Base-by-base conservation (phyloP, 2,329 filamentous ascomycete genomes). In the Emergomyces africanus region DNA sequence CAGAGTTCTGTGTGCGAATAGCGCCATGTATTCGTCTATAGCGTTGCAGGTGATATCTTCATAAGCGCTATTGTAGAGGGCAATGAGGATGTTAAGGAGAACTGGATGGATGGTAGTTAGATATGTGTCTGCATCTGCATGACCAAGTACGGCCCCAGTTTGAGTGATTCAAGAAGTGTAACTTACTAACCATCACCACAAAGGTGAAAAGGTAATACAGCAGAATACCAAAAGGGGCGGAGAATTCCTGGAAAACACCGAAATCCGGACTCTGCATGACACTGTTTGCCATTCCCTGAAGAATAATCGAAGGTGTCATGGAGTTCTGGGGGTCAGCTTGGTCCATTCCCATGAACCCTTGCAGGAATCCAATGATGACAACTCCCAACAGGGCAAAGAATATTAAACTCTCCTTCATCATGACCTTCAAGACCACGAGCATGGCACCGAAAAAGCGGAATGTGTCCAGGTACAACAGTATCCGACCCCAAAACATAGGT, bases 161-260 rank as follows among this genome's bases (percentile, higher is more conserved):
- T 23, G n/a, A 44, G 44, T n/a, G 3, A 41, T 3, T 30, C 35
- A 39, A 25, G 44, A 41, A 35, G 15, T n/a, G 6, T 20, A 53
- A 67, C 72, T 64, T 66, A 77, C 75, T 69, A 63, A 94, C 91
- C 87, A 96, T 96, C 68, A 99, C 88, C 44, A 97, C 86, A 69
- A 99, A 99, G 20, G 92, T 95, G 73, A 96, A 99, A 70, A 95
- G 83, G 77, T 99, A 99, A 77, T 99, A 99, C 10, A 99, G 85
- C 37, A 96, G 88, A 56, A 96, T 82, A 9, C 94, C 94, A 71
- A 96, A 99, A 0, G 94, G 94, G 14, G 88, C 90, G 25, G 88
- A 89, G 70, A 97, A 99, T 28, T 86, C 81, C 64, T 96, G 90
- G 68, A 97, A 97, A 0, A 87, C 88, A 5, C 81, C 78, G 62